Percentiles rank a stretch among this genome's conserved stretches.
Conservation (phyloP, 306 rosid genomes). For the Fragaria ananassa region DNA sequence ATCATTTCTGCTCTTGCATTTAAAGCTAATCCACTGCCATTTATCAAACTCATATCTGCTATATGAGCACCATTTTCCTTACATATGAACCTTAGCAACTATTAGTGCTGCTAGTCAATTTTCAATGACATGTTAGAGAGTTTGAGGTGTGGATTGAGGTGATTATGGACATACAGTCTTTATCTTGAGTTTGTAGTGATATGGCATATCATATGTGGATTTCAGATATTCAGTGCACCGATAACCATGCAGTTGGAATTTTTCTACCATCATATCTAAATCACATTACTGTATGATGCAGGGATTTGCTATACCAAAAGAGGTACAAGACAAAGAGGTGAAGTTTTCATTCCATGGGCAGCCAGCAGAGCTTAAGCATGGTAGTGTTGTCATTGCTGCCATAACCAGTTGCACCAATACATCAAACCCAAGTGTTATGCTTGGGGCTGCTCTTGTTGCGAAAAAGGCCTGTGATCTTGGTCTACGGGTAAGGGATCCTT, state of each 20-base stretch:
- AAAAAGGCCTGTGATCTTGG: constrained; percentile 90
- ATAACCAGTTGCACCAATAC: constrained; percentile 96
- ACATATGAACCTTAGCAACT: neutral
- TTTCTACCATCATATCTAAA: neutral
- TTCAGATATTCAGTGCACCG: neutral
- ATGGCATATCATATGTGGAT: neutral
- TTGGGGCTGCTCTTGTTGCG: constrained; percentile 94
- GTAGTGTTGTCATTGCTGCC: constrained; percentile 92
- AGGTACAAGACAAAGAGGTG: constrained; percentile 64
- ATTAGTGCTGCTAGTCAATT: neutral
- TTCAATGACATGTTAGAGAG: neutral
- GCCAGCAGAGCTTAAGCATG: constrained; percentile 86
- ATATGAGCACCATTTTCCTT: neutral
- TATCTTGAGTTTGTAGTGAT: neutral
- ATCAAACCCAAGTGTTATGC: constrained; percentile 97
- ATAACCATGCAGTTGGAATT: neutral
- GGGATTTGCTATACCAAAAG: constrained; percentile 96
- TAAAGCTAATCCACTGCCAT: neutral
- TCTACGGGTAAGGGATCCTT: constrained; percentile 53
- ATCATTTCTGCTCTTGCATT: neutral
- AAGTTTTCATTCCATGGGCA: constrained; percentile 86
- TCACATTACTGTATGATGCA: constrained; percentile 25
- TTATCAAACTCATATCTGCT: neutral
- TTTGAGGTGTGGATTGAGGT: neutral
- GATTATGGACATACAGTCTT: neutral